Percentiles rank a stretch among this genome's conserved stretches.
Evolutionary conservation across 75 land plant species (phyloP).

Genomic region (Pseudotsuga menziesii): DNA sequence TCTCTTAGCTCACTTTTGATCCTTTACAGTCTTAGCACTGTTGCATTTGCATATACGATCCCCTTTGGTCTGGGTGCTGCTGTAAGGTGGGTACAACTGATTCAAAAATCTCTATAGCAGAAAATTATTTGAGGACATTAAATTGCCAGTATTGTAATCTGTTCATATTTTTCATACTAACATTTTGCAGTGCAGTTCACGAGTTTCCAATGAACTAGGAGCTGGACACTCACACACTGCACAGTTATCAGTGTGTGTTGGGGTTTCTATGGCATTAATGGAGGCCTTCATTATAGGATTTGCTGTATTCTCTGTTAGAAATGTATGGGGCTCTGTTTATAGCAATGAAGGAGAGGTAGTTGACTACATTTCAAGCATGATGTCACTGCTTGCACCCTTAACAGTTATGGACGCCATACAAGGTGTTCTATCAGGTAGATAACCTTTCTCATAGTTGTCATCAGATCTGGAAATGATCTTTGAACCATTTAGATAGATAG

Average conservation of each 20-base stretch:
- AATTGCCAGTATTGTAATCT: background rate
- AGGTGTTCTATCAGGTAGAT: constrained; percentile 71
- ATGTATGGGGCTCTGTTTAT: constrained; percentile 58
- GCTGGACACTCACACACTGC: constrained; percentile 51
- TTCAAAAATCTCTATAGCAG: too few species aligned
- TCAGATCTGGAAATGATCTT: too few species aligned
- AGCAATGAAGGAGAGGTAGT: constrained; percentile 75
- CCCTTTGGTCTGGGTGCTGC: constrained; percentile 69
- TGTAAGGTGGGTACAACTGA: constrained; percentile 37
- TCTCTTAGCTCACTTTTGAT: background rate
- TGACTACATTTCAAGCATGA: constrained; percentile 52
- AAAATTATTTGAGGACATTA: background rate
- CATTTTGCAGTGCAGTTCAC: constrained; percentile 32
- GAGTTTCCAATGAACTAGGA: constrained; percentile 85
- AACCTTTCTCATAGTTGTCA: background rate
- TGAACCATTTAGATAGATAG: too few species aligned
- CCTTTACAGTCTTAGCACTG: constrained; percentile 41
- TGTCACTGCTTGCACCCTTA: constrained; percentile 62
- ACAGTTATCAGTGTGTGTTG: constrained; percentile 33
- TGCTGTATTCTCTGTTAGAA: constrained; percentile 32
- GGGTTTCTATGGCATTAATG: constrained; percentile 25
- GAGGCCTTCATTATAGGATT: constrained; percentile 39
- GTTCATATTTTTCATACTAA: background rate
- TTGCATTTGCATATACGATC: constrained; percentile 39
- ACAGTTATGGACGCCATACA: constrained; percentile 76